Base-by-base conservation (phyloP, 371 early-diverging fungal species). In the Dichotomocladium elegans region DNA sequence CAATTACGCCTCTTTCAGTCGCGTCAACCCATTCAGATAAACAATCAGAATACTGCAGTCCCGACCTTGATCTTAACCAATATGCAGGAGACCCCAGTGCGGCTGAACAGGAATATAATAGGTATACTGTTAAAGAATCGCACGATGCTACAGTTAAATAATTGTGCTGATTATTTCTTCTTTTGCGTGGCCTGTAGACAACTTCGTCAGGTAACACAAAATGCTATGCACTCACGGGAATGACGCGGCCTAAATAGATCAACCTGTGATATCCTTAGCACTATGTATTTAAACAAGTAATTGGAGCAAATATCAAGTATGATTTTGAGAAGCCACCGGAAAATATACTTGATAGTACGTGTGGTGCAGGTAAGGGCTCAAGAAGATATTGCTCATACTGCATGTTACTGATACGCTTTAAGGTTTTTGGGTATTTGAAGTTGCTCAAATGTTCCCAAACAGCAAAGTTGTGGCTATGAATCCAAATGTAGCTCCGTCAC, bases 401-500 rank as follows among this genome's bases (percentile, higher is more conserved):
- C 37, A 14, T 4, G n/a, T 37, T 37, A 15, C 37, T 37, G 37
- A 37, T 37, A 4, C 3, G 12, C n/a, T 34, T 34, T 15, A 25
- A 48, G 58, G 68, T 10, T 31, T 68, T 19, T 68, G 68, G 68
- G 22, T 60, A 9, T 30, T 61, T 5, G 68, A 61, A 9, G 54
- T 56, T 34, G 58, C 55, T 17, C 48, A 57, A 47, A 40, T 9
- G 28, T 72, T 57, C 43, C 67, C 68, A 10, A 42, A 58, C 19
- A 60, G 63, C 43, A 51, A 63, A 43, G 60, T 69, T 4, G 59
- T 66, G 31, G 68, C 61, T 14, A 57, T 71, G 41, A 63, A 68
- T 40, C 48, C 62, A 8, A 22, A 58, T 30, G 61, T 31, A 34
- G 28, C 30, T 6, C 5, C 5, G 37, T 37, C 37, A 37, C 17